Evolutionary conservation across 495 filamentous ascomycete genomes (phyloP), one percentile per base, ranked within the genome.

Genomic region (Entonaema liquescens): DNA sequence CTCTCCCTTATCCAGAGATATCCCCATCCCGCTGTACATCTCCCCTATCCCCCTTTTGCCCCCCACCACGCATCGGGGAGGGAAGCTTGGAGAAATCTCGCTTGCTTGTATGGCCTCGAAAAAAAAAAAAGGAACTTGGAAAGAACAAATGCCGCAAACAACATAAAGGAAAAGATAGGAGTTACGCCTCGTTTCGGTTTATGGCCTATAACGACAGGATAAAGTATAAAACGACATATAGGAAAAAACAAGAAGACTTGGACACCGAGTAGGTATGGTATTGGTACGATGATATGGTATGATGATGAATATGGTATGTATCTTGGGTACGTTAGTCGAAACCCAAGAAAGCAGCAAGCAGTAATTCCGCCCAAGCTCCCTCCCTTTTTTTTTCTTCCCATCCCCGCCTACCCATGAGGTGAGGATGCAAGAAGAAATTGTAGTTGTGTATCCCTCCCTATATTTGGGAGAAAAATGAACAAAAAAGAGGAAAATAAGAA

Each of bases 311-410:
- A 47, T 47, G 42, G 5, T 47, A 47, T 47, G 26, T 47, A 19
- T 47, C 42, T 23, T 47, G 17, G 42, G 21, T 12, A 26, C 21
- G 25, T 2, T 11, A 29, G 21, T 26, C 3, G 8, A 28, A 53
- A 53, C 11, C 19, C 42, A 47, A 38, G 31, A 57, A 57, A 38
- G 17, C 15, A 65, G 33, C 56, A 47, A 59, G 21, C 13, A 59
- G 29, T 21, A 47, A 2, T 31, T 66, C 60, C 62, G 57, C 68
- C 68, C 44, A 44, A 66, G 59, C 62, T 62, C 61, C 62, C 15
- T 26, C 44, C 55, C 25, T 26, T 47, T 12, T 23, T 44, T 35
- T 40, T 47, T 44, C 35, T 50, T 55, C 60, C 49, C 38, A 21
- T 56, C 19, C 42, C 61, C 33, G 9, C 62, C 57, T 49, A 26